Base-by-base conservation (phyloP, 805 yeast species). In the Myxozyma neotropica region DNA sequence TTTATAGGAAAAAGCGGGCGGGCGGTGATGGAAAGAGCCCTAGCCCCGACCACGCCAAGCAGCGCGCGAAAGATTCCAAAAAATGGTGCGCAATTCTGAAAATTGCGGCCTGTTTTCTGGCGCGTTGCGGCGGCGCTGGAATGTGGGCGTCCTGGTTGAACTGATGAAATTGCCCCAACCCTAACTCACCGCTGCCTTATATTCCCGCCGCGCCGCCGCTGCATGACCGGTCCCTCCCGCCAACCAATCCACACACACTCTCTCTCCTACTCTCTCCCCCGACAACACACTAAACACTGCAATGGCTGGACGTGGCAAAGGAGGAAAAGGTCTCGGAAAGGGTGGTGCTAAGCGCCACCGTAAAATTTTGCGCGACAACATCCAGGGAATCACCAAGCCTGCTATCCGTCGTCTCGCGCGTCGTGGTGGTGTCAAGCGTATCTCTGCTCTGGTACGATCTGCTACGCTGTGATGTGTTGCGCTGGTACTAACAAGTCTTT, bases 381-480 rank as follows among this genome's bases (percentile, higher is more conserved):
- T 94, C 72, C 97, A 92, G 82, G 99, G 99, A 84, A 93, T 93
- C 78, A 93, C 99, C 67, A 93, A 93, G 86, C 99, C 99, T 77
- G 99, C 99, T 76, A 93, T 93, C 77, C 91, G 99, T 85, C 93
- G 99, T 89, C 88, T 93, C 74, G 99, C 99, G 55, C 93, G 99
- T 87, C 91, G 99, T 89, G 99, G 99, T 83, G 99, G 99, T 92
- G 99, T 93, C 77, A 93, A 93, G 88, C 96, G 99, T 89, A 93
- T 93, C 75, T 93, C 98, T 67, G 98, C 96, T 78, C 83, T 92
- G 77, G 63, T 62, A 31, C 23, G 63, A 33, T 15, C 21, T 23
- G n/a, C 8, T 44, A 8, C 13, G 23, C 54, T 33, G n/a, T 24
- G 36, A 15, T n/a, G n/a, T n/a, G n/a, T n/a, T n/a, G n/a, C n/a